These are phyloP conservation scores for Clarkia xantiana DNA, from an alignment of 345 rosid genomes.

Conservation along the genomic window DNA sequence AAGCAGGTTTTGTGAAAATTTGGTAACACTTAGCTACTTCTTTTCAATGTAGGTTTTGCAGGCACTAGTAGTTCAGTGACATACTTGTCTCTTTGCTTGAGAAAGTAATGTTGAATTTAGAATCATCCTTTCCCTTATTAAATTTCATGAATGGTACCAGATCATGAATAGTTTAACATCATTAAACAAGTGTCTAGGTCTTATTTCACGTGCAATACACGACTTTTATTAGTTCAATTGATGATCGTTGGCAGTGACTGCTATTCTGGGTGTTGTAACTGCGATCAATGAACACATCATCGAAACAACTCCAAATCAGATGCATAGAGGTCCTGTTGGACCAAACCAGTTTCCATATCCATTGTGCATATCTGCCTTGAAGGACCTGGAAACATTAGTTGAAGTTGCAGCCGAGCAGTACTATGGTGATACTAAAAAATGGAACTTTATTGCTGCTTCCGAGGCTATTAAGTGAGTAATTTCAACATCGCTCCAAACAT, in stretches of 20 bases:
- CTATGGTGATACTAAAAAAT: slow-evolving; percentile 4
- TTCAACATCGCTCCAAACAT: too few species aligned
- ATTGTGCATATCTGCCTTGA: slow-evolving; percentile 3
- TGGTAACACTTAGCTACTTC: slow-evolving; percentile 49
- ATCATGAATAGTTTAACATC: too few species aligned
- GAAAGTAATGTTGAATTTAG: background rate
- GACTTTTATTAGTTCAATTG: slow-evolving; percentile 13
- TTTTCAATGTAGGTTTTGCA: slow-evolving; percentile 3
- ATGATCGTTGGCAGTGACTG: slow-evolving; percentile 47
- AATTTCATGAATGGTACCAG: too few species aligned
- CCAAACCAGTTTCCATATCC: slow-evolving; percentile 36
- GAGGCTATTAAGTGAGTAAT: slow-evolving; percentile 4
- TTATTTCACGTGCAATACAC: background rate
- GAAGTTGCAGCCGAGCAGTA: slow-evolving; percentile 7
- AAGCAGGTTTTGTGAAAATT: slow-evolving; percentile 97
- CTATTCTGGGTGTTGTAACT: slow-evolving; percentile 74
- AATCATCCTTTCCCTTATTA: too few species aligned
- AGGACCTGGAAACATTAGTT: slow-evolving; percentile 5
- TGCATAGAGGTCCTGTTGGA: slow-evolving; percentile 20
- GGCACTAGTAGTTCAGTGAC: background rate
- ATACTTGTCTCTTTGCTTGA: background rate
- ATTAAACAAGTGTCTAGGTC: background rate
- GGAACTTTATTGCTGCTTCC: slow-evolving; percentile 6
- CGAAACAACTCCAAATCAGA: slow-evolving; percentile 39
- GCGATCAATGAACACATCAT: slow-evolving; percentile 77